phyloP scores from a whole-genome alignment of 305 asterid genomes.

The Rubia peregrina region DNA sequence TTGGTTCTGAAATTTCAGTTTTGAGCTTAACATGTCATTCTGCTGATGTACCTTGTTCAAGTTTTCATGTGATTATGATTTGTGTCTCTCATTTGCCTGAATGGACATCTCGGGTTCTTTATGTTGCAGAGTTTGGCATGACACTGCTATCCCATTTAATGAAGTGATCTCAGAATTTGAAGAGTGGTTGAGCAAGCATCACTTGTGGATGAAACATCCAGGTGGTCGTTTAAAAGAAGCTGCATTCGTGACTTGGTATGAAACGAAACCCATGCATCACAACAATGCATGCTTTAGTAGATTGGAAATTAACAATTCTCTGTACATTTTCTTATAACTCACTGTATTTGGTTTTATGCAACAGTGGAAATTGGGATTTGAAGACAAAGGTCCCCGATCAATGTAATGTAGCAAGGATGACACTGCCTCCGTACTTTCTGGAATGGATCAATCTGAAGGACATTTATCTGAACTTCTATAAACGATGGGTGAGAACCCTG shows the following conservation, averaged over 20 bases:
- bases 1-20: not conserved
- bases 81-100: not conserved
- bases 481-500: constrained; percentile 51
- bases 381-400: constrained; percentile 89
- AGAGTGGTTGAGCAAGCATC: constrained; percentile 51
- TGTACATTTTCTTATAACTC: constrained; percentile 6
- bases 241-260: constrained; percentile 94
- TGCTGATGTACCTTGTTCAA: constrained; percentile 3
- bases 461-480: constrained; percentile 74
- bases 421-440: constrained; percentile 71
- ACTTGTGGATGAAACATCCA: constrained; percentile 40
- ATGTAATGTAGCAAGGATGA: constrained; percentile 56
- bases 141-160: constrained; percentile 65
- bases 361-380: constrained; percentile 96
- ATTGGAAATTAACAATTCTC: not conserved
- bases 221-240: constrained; percentile 52
- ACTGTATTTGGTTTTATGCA: constrained; percentile 18
- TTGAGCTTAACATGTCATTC: not conserved
- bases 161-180: constrained; percentile 84
- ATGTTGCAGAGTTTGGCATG: constrained; percentile 87
- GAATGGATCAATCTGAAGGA: constrained; percentile 98
- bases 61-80: not conserved
- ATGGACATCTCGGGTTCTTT: not conserved
- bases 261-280: not conserved
- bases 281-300: too few species aligned